Percentiles rank a stretch among this genome's conserved stretches.
These are phyloP conservation scores for Claviceps sp. DNA, from an alignment of 2,329 filamentous ascomycete genomes.

Conservation along the genomic window DNA sequence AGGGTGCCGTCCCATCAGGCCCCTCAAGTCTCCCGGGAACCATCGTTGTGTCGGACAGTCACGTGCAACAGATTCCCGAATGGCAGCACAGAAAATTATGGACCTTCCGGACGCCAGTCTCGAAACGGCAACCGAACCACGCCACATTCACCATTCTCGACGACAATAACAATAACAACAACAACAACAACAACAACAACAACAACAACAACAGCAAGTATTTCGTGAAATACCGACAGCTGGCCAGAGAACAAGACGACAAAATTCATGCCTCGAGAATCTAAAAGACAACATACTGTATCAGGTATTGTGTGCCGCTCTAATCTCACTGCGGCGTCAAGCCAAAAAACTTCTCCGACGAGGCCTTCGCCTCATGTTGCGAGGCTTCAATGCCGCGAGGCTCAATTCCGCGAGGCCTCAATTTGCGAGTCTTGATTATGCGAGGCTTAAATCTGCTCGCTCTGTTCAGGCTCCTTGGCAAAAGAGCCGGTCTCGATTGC, in stretches of 20 bases:
- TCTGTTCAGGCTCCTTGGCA: conserved; percentile 21
- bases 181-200: too few species aligned
- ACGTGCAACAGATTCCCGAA: conserved; percentile 10
- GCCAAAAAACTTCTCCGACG: background rate
- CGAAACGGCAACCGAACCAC: conserved; percentile 1
- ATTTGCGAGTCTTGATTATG: too few species aligned
- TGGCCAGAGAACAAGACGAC: background rate
- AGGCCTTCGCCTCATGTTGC: conserved; percentile 1
- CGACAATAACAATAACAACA: too few species aligned
- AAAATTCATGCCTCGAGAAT: background rate
- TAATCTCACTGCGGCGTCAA: background rate
- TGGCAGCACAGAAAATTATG: conserved; percentile 6
- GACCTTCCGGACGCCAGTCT: conserved; percentile 7
- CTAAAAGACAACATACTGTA: background rate
- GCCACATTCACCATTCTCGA: background rate
- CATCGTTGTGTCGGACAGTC: conserved; percentile 9
- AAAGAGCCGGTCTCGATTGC: conserved; percentile 60
- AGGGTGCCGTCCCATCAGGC: conserved; percentile 12
- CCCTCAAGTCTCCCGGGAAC: conserved; percentile 11
- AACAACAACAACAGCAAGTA: too few species aligned
- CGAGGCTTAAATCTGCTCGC: background rate
- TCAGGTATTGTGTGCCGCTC: background rate
- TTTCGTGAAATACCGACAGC: background rate
- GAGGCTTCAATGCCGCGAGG: background rate
- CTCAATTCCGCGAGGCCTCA: background rate